Conservation (phyloP, 2,329 filamentous ascomycete genomes). For the Pezicula carpinea region DNA sequence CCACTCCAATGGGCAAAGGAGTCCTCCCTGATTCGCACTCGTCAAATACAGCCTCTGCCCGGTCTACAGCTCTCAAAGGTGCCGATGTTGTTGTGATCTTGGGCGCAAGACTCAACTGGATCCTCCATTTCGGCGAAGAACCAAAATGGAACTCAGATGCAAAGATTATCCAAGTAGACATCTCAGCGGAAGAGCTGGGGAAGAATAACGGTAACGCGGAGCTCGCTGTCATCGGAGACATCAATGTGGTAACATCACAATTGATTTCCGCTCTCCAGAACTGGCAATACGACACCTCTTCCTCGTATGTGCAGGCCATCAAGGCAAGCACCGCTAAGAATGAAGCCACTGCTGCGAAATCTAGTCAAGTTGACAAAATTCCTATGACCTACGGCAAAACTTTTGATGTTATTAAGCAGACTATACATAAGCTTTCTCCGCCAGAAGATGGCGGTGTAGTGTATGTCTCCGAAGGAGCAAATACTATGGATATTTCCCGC, state of each 20-base stretch:
- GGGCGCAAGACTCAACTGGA: constrained; percentile 53
- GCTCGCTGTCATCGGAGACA: constrained; percentile 46
- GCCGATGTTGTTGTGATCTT: constrained; percentile 51
- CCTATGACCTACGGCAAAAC: constrained; percentile 46
- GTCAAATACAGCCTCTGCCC: constrained; percentile 46
- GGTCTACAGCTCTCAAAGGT: constrained; percentile 46
- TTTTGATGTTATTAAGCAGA: constrained; percentile 47
- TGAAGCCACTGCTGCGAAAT: constrained; percentile 37
- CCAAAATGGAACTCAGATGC: constrained; percentile 47
- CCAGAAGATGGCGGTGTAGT: constrained; percentile 43
- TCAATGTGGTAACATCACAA: constrained; percentile 43
- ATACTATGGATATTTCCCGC: constrained; percentile 57
- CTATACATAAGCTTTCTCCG: constrained; percentile 40
- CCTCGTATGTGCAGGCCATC: constrained; percentile 30
- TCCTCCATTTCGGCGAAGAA: constrained; percentile 49
- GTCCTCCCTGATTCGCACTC: constrained; percentile 49
- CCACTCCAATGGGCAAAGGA: constrained; percentile 56
- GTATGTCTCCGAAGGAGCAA: constrained; percentile 54
- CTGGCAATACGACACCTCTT: constrained; percentile 38
- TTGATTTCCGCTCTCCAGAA: constrained; percentile 34
- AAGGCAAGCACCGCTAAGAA: constrained; percentile 39
- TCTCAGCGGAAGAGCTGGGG: constrained; percentile 48
- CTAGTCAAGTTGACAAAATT: constrained; percentile 33
- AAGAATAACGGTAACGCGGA: constrained; percentile 42
- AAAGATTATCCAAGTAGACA: constrained; percentile 51